phyloP scores from a whole-genome alignment of 2,329 filamentous ascomycete genomes.

The Colletotrichum aenigma region DNA sequence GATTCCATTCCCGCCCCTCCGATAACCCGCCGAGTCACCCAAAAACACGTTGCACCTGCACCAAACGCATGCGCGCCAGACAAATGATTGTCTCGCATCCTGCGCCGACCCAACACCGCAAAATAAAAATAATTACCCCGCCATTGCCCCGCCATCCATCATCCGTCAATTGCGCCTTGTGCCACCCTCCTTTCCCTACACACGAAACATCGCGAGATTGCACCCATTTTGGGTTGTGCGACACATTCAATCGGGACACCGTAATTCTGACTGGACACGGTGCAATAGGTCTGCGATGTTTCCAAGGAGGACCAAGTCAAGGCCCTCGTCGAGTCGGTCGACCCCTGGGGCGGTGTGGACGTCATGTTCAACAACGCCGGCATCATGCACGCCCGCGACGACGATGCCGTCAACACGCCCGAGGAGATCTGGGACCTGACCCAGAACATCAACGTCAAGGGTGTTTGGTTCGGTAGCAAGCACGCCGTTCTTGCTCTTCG shows the following conservation, averaged over 20 bases:
- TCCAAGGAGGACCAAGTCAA: slow-evolving; percentile 83
- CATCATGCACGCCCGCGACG: slow-evolving; percentile 89
- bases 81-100: not conserved
- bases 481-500: slow-evolving; percentile 85
- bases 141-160: slow-evolving; percentile 6
- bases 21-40: not conserved
- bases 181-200: not conserved
- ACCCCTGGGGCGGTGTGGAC: slow-evolving; percentile 86
- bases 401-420: slow-evolving; percentile 80
- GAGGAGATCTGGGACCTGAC: slow-evolving; percentile 95
- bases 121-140: slow-evolving; percentile 6
- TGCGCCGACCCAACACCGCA: not conserved
- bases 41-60: slow-evolving; percentile 25
- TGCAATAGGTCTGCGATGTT: slow-evolving; percentile 65
- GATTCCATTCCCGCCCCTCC: slow-evolving; percentile 3
- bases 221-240: not conserved
- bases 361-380: slow-evolving; percentile 98
- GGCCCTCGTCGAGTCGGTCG: slow-evolving; percentile 74
- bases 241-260: not conserved
- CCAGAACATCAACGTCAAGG: slow-evolving; percentile 95
- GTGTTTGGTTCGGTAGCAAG: slow-evolving; percentile 96
- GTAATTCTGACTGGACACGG: not conserved
- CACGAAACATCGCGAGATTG: not conserved
- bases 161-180: not conserved
- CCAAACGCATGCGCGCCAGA: not conserved